Evolutionary conservation across 2,329 filamentous ascomycete genomes (phyloP).

Genomic region (Furcasterigmium sp.): DNA sequence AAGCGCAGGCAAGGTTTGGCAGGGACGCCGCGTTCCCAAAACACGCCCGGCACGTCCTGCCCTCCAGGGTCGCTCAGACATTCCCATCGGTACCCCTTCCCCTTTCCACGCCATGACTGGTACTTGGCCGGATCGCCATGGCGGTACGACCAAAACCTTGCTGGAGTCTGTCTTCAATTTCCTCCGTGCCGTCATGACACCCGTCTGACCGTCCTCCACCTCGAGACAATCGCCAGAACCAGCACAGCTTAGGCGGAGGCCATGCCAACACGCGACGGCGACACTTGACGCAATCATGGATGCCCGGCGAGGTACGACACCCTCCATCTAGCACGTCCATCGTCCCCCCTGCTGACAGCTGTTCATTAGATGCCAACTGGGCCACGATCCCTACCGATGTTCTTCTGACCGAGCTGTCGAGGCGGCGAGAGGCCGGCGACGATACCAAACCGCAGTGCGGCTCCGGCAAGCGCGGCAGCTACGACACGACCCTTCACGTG

Average conservation of each 20-base stretch:
- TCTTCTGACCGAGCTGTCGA: constrained; percentile 46
- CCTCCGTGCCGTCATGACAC: not conserved
- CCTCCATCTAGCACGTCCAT: too few relatives aligned
- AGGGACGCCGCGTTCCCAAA: not conserved
- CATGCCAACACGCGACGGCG: too few relatives aligned
- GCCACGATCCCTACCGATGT: constrained; percentile 46
- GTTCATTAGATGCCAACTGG: constrained; percentile 30
- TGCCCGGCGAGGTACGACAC: too few relatives aligned
- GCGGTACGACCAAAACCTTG: not conserved
- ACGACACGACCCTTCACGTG: constrained; percentile 64
- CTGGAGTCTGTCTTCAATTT: not conserved
- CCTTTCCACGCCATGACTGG: not conserved
- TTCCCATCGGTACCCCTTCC: not conserved
- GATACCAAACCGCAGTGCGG: constrained; percentile 46
- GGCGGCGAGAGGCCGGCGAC: constrained; percentile 28
- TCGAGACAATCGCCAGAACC: too few relatives aligned
- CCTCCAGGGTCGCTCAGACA: constrained; percentile 1
- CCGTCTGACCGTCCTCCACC: too few relatives aligned
- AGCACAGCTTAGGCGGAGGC: too few relatives aligned
- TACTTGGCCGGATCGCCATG: not conserved
- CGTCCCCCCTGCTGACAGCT: too few relatives aligned
- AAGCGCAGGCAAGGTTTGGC: not conserved
- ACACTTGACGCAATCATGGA: too few relatives aligned
- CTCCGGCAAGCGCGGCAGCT: constrained; percentile 45
- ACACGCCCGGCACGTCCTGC: not conserved